Percentiles rank a stretch among this genome's conserved stretches.
Conservation (phyloP, 2,329 filamentous ascomycete genomes). For the Trichoderma endophyticum region DNA sequence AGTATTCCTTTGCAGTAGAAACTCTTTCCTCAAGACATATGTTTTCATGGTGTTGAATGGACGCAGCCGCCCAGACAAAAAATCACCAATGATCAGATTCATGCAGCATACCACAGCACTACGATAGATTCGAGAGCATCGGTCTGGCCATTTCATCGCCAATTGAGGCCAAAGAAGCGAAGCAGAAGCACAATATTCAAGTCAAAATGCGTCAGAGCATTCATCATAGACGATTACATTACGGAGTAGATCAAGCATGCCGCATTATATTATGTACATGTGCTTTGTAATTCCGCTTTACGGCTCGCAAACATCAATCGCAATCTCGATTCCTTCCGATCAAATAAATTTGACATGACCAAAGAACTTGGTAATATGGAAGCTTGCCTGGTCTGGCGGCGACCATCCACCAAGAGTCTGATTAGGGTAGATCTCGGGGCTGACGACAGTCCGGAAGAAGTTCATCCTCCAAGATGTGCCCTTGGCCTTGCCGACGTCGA, state of each 20-base stretch:
- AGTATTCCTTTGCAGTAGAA: neutral
- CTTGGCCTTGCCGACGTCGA: conserved; percentile 40
- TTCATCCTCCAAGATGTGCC: conserved; percentile 51
- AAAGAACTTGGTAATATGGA: conserved; percentile 48
- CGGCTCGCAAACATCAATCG: neutral
- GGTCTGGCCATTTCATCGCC: neutral
- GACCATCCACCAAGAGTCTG: conserved; percentile 47
- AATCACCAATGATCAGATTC: neutral
- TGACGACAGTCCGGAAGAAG: conserved; percentile 48
- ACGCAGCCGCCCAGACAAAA: neutral
- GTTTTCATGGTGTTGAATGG: neutral
- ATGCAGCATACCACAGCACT: neutral
- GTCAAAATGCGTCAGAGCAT: neutral
- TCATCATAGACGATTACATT: neutral
- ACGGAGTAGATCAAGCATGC: neutral
- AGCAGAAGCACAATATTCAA: neutral
- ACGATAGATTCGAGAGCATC: neutral
- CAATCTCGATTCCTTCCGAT: neutral
- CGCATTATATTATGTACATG: neutral
- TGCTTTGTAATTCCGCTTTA: neutral
- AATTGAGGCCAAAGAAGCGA: neutral
- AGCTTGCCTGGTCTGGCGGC: conserved; percentile 43
- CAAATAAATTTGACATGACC: conserved; percentile 40
- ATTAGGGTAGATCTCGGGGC: conserved; percentile 41
- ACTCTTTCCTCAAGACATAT: neutral